phyloP scores from a whole-genome alignment of 2,329 filamentous ascomycete genomes.

The Setomelanomma holmii region DNA sequence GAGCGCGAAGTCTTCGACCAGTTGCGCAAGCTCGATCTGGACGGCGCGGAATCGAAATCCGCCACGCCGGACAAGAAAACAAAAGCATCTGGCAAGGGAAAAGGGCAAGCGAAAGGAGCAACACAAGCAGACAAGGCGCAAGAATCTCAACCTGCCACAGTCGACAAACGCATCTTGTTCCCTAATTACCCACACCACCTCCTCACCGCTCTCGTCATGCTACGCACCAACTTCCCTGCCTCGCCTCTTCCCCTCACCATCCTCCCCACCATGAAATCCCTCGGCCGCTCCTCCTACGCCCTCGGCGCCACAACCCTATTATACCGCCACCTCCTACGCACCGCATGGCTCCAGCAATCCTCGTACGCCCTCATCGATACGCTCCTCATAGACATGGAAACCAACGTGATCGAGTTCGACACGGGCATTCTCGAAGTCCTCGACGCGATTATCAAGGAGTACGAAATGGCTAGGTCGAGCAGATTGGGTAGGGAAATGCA shows the following conservation, averaged over 20 bases:
- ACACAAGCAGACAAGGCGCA: background rate
- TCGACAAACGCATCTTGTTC: slow-evolving; percentile 64
- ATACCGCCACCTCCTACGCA: slow-evolving; percentile 70
- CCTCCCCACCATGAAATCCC: slow-evolving; percentile 70
- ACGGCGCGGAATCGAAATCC: slow-evolving; percentile 19
- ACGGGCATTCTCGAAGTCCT: slow-evolving; percentile 53
- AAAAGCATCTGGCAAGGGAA: too few relatives aligned
- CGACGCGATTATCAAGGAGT: slow-evolving; percentile 41
- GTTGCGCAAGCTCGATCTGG: slow-evolving; percentile 63
- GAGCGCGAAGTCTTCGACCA: slow-evolving; percentile 71
- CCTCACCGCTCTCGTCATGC: slow-evolving; percentile 61
- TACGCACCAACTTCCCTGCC: slow-evolving; percentile 66
- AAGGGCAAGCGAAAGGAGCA: background rate
- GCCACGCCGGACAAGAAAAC: background rate
- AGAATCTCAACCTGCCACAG: background rate
- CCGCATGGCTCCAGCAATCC: slow-evolving; percentile 67
- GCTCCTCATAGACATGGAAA: slow-evolving; percentile 70
- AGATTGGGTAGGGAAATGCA: slow-evolving; percentile 39
- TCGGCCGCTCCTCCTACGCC: slow-evolving; percentile 74
- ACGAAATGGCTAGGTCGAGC: slow-evolving; percentile 20
- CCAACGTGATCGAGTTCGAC: slow-evolving; percentile 67
- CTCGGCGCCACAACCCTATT: slow-evolving; percentile 74
- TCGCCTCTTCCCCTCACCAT: slow-evolving; percentile 68
- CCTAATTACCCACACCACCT: slow-evolving; percentile 70
- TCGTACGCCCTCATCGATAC: slow-evolving; percentile 64